Percentiles rank a stretch among this genome's conserved stretches.
Evolutionary conservation across 768 basidiomycete species (phyloP).

Genomic region (Pisolithus microcarpus): DNA sequence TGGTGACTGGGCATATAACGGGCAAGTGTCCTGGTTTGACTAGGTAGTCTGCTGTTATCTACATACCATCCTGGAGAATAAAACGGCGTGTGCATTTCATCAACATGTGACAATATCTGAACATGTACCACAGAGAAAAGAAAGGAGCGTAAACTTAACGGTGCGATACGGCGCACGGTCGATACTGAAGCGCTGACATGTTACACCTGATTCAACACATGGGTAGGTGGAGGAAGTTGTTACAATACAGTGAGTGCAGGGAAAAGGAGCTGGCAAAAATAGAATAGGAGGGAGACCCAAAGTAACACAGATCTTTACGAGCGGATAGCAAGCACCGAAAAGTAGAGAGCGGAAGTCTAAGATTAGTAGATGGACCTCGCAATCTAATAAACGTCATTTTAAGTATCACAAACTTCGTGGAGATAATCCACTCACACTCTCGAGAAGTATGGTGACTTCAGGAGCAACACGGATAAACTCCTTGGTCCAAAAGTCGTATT

Average conservation of each 20-base stretch:
- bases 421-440: constrained; percentile 52
- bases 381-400: constrained; percentile 39
- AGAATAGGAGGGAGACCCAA: constrained; percentile 39
- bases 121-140: background rate
- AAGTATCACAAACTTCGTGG: background rate
- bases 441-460: constrained; percentile 78
- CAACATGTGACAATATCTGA: background rate
- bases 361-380: constrained; percentile 71
- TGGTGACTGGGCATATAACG: constrained; percentile 39
- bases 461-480: constrained; percentile 80
- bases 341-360: constrained; percentile 56
- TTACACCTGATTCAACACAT: constrained; percentile 54
- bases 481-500: constrained; percentile 88
- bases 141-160: background rate
- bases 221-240: constrained; percentile 45
- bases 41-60: constrained; percentile 21
- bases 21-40: constrained; percentile 43
- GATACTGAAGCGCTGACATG: constrained; percentile 44
- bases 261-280: constrained; percentile 16
- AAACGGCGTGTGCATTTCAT: background rate
- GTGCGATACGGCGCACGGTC: constrained; percentile 22
- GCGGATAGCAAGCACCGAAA: constrained; percentile 61
- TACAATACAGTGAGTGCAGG: constrained; percentile 79
- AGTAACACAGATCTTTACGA: constrained; percentile 67
- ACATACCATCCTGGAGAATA: no score